Evolutionary conservation across 2,329 filamentous ascomycete genomes (phyloP), one percentile per base, ranked within the genome.

Genomic region (Fusarium fracticaudum): DNA sequence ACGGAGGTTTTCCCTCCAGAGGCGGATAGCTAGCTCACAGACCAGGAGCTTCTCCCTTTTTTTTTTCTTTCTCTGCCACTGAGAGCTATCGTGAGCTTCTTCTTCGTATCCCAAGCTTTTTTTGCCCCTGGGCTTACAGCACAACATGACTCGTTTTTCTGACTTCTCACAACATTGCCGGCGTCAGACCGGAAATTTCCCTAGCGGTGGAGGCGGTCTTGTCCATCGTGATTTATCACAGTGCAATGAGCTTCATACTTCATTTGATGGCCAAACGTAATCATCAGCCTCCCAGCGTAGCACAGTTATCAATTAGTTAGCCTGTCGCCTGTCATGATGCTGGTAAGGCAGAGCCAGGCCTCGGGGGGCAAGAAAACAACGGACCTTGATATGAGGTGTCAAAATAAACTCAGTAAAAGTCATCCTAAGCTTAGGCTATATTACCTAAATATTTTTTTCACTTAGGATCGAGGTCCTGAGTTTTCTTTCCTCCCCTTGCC

Each of bases 111-210:
- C 29, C 26, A 44, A 41, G 35, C 29, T 58, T 24, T 67, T 26
- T 62, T 43, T 37, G 38, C 67, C 68, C 72, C 64, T 74, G 60
- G 40, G 38, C 38, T 48, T 62, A 14, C 33, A 43, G 37, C 18
- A 53, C 24, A 35, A 24, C 71, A 75, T 74, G 72, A 74, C 72
- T 75, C 72, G 64, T 33, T 45, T 53, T 41, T 60, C 44, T 59
- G 53, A 33, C 47, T 40, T 70, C 55, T 20, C 15, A 26, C 33
- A 41, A 47, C 33, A 7, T n/a, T 33, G 26, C 43, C 40, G 59
- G 62, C 41, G 12, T 45, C 69, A 60, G 47, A 43, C 37, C 68
- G 64, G 72, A 74, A 62, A 75, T 75, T 74, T 65, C 60, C 40
- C 31, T n/a, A 53, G 53, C 40, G 67, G 71, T 60, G 38, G 60